Base-by-base conservation (phyloP, 1,139 yeast species). In the Nakaseomyces delphensis region DNA sequence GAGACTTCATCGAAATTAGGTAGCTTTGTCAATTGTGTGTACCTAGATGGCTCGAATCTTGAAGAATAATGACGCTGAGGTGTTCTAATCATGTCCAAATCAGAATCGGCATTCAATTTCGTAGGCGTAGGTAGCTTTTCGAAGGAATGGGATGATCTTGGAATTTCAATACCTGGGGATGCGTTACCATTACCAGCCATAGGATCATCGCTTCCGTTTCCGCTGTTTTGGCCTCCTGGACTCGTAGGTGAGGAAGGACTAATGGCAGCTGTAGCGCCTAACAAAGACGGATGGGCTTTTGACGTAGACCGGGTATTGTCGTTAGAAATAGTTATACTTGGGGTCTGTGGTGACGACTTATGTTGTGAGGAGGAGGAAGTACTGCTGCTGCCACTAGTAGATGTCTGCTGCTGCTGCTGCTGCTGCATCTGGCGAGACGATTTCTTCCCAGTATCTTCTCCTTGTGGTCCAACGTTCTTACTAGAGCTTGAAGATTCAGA, bases 11-110 rank as follows among this genome's bases (percentile, higher is more conserved):
- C 93, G 59, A 91, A 89, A 43, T 77, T 73, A 6, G 98, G 97
- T 45, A 93, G 73, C 59, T 82, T 82, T 45, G 80, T 78, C 50
- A 91, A 79, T 49, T 84, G 87, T 30, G 83, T 76, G 51, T 81
- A 79, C 36, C 77, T 68, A 3, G 87, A 74, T 9, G 87, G 85
- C 62, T 89, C 97, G 55, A 93, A 87, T 50, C 97, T 73, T 29
- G 96, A 85, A 24, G 96, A 85, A 39, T 94, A 83, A 62, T 91
- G 98, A 59, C 98, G 78, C 57, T 85, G 86, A 10, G 98, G 96
- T 1, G 95, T 72, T 48, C 73, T 73, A 41, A 77, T 74, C 44
- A 79, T 67, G 49, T 79, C 86, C 36, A 78, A 63, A 40, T 74
- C 76, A 42, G 66, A 60, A 51, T 70, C 70, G 40, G 69, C 68